Conservation (phyloP, 139 green algal genomes). For the Chlamydomonas schloesseri region DNA sequence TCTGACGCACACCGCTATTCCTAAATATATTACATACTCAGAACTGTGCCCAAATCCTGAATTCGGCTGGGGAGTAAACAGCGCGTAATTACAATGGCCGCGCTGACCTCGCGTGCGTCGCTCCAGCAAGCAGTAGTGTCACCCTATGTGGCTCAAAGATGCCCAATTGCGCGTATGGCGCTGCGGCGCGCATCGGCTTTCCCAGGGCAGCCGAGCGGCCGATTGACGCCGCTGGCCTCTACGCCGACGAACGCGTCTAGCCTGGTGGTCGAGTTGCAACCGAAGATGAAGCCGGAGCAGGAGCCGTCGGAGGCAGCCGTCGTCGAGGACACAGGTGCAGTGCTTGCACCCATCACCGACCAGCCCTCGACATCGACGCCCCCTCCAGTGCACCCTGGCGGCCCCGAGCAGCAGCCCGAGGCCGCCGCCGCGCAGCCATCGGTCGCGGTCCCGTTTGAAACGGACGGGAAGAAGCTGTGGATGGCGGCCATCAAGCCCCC, state of each 20-base stretch:
- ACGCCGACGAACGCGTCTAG: neutral
- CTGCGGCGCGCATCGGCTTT: neutral
- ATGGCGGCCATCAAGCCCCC: constrained; percentile 88
- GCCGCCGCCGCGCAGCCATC: neutral
- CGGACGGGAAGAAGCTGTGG: constrained; percentile 73
- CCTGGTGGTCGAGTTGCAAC: no score
- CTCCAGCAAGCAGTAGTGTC: neutral
- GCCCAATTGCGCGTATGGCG: neutral
- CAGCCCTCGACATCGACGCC: neutral
- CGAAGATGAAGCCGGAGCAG: no score
- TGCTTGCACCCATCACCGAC: neutral
- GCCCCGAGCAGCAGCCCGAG: neutral
- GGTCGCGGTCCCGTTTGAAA: neutral
- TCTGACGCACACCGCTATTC: no score
- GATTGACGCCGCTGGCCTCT: no score
- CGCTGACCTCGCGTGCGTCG: neutral
- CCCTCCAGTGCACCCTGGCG: neutral
- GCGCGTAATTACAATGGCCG: neutral
- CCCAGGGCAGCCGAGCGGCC: neutral
- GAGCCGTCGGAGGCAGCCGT: neutral
- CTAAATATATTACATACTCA: no score
- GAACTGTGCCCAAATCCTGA: no score
- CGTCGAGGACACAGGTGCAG: neutral
- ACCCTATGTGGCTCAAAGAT: neutral
- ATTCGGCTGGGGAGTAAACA: neutral